Base-by-base conservation (phyloP, 2,329 filamentous ascomycete genomes). In the Monosporascus sp. region DNA sequence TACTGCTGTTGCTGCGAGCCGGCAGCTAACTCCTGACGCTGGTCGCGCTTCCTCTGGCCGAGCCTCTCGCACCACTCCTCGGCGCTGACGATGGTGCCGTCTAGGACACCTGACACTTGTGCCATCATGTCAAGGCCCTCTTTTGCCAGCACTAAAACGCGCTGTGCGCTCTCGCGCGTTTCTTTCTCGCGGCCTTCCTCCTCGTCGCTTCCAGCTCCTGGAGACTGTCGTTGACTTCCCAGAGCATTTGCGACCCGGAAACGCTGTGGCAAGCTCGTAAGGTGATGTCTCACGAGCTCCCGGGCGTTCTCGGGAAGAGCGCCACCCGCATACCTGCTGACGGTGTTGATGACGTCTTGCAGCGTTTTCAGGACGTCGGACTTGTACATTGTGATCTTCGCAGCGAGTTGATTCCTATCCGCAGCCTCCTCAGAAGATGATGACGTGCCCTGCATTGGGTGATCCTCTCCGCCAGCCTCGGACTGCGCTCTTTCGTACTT, bases 71-170 rank as follows among this genome's bases (percentile, higher is more conserved):
- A 89, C 94, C 94, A 97, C 61, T 86, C 84, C 70, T 97, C 93
- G 0, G 94, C 94, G 62, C 89, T 94, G 51, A 89, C 82, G 50
- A 97, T 88, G 0, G 94, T 97, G 50, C 90, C 88, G 60, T 95
- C 89, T 8, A 97, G 80, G 2, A 97, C 89, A 5, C 86, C 84
- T 41, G 86, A 94, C 48, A 99, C 90, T 68, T 97, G 91, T 1
- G 84, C 82, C 79, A 97, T 91, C 87, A 97, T 96, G 61, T 97
- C 91, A 15, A 97, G 76, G 0, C 92, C 90, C 68, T 97, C 93
- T 63, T 88, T 88, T 6, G 93, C 93, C 49, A 97, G 83, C 1
- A 94, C 84, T 14, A 97, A 74, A 52, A 95, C 91, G 41, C 88
- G 81, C 60, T 91, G 86, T 0, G 90, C 91, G 49, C 78, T 78